These are phyloP conservation scores for Umbelopsis ramanniana DNA, from an alignment of 192 early-diverging fungal genomes.

Conservation along the genomic window DNA sequence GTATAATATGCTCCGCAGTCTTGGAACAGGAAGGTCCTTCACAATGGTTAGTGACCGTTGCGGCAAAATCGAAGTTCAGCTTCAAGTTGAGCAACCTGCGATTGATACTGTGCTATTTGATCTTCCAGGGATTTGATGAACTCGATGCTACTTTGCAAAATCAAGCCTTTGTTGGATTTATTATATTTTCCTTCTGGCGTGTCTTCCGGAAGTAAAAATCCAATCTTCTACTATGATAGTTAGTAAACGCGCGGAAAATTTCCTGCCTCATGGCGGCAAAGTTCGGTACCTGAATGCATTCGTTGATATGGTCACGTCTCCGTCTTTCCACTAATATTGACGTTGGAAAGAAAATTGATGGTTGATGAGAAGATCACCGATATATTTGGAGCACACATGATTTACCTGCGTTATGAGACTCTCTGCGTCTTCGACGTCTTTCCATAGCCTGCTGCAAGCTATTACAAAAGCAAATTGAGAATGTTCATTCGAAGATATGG, in stretches of 20 bases:
- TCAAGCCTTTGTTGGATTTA: conserved; percentile 95
- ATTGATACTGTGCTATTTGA: conserved; percentile 19
- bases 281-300: conserved; percentile 92
- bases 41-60: too few species aligned
- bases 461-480: not conserved
- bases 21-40: too few species aligned
- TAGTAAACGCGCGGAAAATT: conserved; percentile 32
- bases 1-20: too few species aligned
- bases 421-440: conserved; percentile 88
- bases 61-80: not conserved
- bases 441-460: conserved; percentile 54
- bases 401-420: conserved; percentile 92
- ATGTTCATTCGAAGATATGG: not conserved
- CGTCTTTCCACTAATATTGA: conserved; percentile 83
- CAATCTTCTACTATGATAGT: conserved; percentile 13
- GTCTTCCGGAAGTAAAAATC: not conserved
- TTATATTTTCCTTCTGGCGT: conserved; percentile 49
- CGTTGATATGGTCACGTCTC: conserved; percentile 97
- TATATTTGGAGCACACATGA: not conserved
- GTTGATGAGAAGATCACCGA: not conserved
- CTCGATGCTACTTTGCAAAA: conserved; percentile 90
- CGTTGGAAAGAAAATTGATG: not conserved
- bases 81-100: conserved; percentile 34
- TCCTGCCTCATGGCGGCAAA: conserved; percentile 77
- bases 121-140: conserved; percentile 62